Percentiles rank a stretch among this genome's conserved stretches.
These are phyloP conservation scores for Podaxis sp. DNA, from an alignment of 768 basidiomycete species.

Conservation along the genomic window DNA sequence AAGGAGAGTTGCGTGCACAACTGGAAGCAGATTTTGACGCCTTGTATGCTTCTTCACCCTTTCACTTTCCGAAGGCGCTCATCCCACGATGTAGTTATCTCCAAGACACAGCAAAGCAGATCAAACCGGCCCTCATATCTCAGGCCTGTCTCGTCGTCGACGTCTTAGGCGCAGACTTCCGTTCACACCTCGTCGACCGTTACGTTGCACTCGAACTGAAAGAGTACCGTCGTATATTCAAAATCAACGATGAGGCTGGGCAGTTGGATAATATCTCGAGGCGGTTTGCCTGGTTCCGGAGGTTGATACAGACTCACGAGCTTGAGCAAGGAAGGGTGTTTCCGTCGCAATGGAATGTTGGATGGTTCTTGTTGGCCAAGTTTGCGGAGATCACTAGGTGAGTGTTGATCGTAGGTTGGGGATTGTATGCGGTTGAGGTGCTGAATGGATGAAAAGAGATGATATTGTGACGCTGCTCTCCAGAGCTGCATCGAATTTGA, in stretches of 20 bases:
- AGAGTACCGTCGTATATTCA: constrained; percentile 95
- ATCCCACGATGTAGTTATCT: constrained; percentile 52
- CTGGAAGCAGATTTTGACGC: constrained; percentile 90
- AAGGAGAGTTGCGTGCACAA: constrained; percentile 74
- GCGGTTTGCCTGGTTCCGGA: constrained; percentile 92
- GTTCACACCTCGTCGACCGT: constrained; percentile 76
- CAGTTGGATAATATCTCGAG: constrained; percentile 93
- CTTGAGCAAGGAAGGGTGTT: constrained; percentile 82
- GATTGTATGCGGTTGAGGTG: not conserved
- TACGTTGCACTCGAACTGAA: constrained; percentile 88
- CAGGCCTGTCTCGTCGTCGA: constrained; percentile 91
- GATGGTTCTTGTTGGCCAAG: constrained; percentile 73
- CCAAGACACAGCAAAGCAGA: constrained; percentile 66
- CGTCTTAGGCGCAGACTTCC: constrained; percentile 81
- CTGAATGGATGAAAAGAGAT: constrained; percentile 44
- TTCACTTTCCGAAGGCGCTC: not conserved
- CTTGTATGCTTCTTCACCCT: constrained; percentile 53
- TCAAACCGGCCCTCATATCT: constrained; percentile 60
- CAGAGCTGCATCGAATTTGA: constrained; percentile 68
- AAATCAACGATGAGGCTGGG: constrained; percentile 89
- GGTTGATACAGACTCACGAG: constrained; percentile 81
- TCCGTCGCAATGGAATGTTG: constrained; percentile 82
- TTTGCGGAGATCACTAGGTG: constrained; percentile 92
- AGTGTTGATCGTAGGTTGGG: constrained; percentile 6
- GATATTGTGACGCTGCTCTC: constrained; percentile 79